Conservation (phyloP, 306 rosid species). For the Ormosia emarginata region DNA sequence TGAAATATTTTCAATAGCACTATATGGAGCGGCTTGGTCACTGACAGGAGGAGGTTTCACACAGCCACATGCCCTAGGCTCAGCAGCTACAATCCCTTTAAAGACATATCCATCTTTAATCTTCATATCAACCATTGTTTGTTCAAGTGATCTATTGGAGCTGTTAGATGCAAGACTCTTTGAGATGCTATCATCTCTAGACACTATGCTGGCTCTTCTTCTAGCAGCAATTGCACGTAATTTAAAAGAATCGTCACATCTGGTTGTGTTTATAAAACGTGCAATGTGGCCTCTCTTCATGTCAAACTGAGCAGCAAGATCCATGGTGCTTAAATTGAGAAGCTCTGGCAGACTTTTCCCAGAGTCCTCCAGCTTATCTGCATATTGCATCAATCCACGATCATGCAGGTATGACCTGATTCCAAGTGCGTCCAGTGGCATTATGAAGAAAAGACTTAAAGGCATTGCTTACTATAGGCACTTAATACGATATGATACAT, state of each 20-base stretch:
- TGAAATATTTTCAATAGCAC: conserved; percentile 58
- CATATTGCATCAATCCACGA: conserved; percentile 76
- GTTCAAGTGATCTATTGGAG: conserved; percentile 45
- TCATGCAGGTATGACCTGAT: conserved; percentile 85
- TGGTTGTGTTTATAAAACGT: conserved; percentile 59
- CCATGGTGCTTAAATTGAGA: conserved; percentile 39
- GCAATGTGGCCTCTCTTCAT: conserved; percentile 94
- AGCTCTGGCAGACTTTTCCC: conserved; percentile 53
- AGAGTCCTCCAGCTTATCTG: conserved; percentile 58
- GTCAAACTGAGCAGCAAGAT: conserved; percentile 50
- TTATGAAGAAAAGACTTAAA: background rate
- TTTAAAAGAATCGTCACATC: conserved; percentile 33
- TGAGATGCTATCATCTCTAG: conserved; percentile 35
- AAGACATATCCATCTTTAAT: conserved; percentile 70
- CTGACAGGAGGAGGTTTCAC: conserved; percentile 56
- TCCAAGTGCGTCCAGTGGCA: conserved; percentile 66
- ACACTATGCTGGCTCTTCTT: conserved; percentile 29
- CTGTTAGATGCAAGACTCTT: conserved; percentile 31
- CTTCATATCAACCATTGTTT: conserved; percentile 45
- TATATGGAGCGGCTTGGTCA: conserved; percentile 67
- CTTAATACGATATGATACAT: background rate
- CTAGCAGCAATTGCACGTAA: conserved; percentile 24
- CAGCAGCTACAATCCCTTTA: conserved; percentile 82
- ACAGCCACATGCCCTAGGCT: conserved; percentile 72
- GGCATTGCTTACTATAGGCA: background rate